Base-by-base conservation (phyloP, 441 rosid species). In the Croton laevigatus region DNA sequence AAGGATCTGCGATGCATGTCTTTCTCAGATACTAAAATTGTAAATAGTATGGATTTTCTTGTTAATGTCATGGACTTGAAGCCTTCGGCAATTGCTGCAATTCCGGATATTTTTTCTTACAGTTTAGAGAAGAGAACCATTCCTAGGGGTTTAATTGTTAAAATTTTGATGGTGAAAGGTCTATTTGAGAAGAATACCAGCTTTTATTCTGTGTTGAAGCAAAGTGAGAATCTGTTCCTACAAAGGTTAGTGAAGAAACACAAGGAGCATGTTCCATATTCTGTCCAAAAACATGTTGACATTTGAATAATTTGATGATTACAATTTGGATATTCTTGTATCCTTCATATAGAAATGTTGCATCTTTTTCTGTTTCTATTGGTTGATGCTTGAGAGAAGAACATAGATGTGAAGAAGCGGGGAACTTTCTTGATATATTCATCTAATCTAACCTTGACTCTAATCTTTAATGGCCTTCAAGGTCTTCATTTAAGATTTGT, bases 51-150 rank as follows among this genome's bases (percentile, higher is more conserved):
- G 78, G 67, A 76, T 46, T 57, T 73, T 45, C 34, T 71, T 46
- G 75, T 71, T 59, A 52, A 76, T 12, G 49, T 46, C 52, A 42
- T 78, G 80, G 71, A 71, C 12, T 52, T 14, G 51, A 12, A 54
- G 4, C 22, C 72, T 20, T 22, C 69, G 0, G 51, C 4, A 49
- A 19, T 73, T 34, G 68, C 68, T n/a, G 48, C 34, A 36, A 0
- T 0, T 40, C 80, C 80, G 0, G 0, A 1, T 0, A 0, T 79
- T 3, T 1, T 0, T 22, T 3, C 7, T 38, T 38, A 38, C 42
- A 38, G 42, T 27, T 13, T 74, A 64, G 66, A 75, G 65, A 57
- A 62, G 58, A 74, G 81, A 53, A 27, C 66, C 36, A 5, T 66
- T 2, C 75, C 81, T 2, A 65, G 42, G 81, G 69, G 53, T 3